Evolutionary conservation across 2,329 filamentous ascomycete genomes (phyloP), one percentile per base, ranked within the genome.

Genomic region (Pseudogymnoascus sp.): DNA sequence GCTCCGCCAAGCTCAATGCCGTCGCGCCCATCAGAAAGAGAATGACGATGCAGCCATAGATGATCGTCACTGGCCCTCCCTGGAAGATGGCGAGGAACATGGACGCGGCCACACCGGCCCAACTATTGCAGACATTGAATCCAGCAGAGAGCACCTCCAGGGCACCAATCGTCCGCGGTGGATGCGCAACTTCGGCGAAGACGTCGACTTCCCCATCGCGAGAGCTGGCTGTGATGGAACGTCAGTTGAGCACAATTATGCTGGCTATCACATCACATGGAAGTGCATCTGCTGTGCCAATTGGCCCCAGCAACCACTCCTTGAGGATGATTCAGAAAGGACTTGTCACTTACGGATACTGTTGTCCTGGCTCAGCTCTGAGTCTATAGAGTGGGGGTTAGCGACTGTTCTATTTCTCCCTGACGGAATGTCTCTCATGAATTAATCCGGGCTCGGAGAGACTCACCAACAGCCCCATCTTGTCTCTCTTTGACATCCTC

Each of bases 31-130:
- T 56, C 28, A 56, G 28, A 34, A 56, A 56, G n/a, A 56, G 49
- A 14, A 56, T 56, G n/a, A 56, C 49, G 16, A 56, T 56, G 9
- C 49, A 56, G 28, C 49, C 49, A 56, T 56, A 56, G 28, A 56
- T 56, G 16, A 56, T 56, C 9, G 49, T 56, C 4, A 56, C 49
- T 36, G 49, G 49, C 3, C 49, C 49, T 34, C 49, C 49, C 49
- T 56, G 49, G 49, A 56, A 56, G 16, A 56, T 56, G 28, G 49
- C 49, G 11, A 56, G 49, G 49, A 56, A 56, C 49, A 56, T 34
- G 2, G 49, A 56, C 25, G 49, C 49, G 28, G 49, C 49, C 16
- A 56, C 49, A 56, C 49, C 49, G 49, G 49, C 49, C 49, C 49
- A 56, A 34, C 49, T 36, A 36, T 56, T 56, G 28, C 49, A 56